Evolutionary conservation across 345 rosid species (phyloP).

Genomic region (Moricandia arvensis): DNA sequence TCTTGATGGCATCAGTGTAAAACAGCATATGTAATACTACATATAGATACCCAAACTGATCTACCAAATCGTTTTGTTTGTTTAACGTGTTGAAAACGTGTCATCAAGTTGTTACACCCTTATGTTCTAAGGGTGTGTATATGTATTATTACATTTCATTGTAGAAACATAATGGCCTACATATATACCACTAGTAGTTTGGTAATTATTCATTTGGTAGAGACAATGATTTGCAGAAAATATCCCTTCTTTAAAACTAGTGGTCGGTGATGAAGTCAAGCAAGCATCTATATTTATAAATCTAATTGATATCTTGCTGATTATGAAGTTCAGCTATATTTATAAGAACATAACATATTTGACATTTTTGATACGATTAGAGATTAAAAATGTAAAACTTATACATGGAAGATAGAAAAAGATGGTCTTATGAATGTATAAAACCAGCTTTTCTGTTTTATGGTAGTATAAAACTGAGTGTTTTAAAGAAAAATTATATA

Average conservation of each 20-base stretch:
- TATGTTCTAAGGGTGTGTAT: conserved; percentile 6
- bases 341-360: too few relatives aligned
- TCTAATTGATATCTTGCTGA: background rate
- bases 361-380: too few relatives aligned
- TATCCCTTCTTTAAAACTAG: background rate
- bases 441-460: too few relatives aligned
- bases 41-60: background rate
- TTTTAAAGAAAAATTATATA: too few relatives aligned
- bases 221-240: conserved; percentile 2
- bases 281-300: background rate
- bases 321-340: too few relatives aligned
- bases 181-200: background rate
- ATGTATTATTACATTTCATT: background rate
- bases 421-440: too few relatives aligned
- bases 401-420: too few relatives aligned
- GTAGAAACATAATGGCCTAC: background rate
- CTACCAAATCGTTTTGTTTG: background rate
- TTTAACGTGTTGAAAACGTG: conserved; percentile 14
- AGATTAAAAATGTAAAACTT: too few relatives aligned
- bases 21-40: background rate
- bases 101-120: background rate
- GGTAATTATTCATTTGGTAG: conserved; percentile 11
- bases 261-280: conserved; percentile 4
- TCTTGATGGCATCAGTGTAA: background rate
- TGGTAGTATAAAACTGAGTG: too few relatives aligned